Percentiles rank a stretch among this genome's conserved stretches.
Evolutionary conservation across 192 early-diverging fungal genomes (phyloP).

Genomic region (Entomortierella beljakovae): DNA sequence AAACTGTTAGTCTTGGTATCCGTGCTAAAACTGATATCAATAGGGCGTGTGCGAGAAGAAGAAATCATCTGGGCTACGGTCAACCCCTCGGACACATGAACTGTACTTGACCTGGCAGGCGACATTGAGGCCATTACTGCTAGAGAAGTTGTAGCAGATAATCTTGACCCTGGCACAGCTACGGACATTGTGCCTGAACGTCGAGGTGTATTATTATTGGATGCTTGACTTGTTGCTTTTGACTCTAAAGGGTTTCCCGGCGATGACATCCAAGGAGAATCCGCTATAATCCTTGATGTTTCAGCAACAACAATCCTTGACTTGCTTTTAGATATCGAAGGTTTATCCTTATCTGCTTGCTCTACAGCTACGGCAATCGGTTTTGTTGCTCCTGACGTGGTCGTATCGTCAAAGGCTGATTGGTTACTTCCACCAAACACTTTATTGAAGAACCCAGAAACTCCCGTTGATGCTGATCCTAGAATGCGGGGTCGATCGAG

Average conservation of each 20-base stretch:
- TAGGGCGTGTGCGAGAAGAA: slow-evolving; percentile 3
- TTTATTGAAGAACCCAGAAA: slow-evolving; percentile 51
- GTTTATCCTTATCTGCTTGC: slow-evolving; percentile 10
- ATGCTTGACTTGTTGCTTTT: neutral
- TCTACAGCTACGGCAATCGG: neutral
- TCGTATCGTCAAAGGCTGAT: neutral
- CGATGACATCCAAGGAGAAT: slow-evolving; percentile 31
- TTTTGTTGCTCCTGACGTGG: neutral
- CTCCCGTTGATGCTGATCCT: slow-evolving; percentile 26
- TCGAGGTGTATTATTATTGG: neutral
- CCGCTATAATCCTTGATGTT: slow-evolving; percentile 32
- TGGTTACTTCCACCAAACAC: slow-evolving; percentile 39
- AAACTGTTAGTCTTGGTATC: slow-evolving; percentile 2
- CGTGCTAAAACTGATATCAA: slow-evolving; percentile 39
- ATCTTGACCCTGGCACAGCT: slow-evolving; percentile 4
- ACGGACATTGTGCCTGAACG: neutral
- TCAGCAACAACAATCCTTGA: slow-evolving; percentile 26
- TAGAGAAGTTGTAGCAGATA: slow-evolving; percentile 33
- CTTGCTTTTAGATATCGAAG: slow-evolving; percentile 29
- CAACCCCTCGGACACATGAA: slow-evolving; percentile 13
- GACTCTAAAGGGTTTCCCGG: slow-evolving; percentile 7
- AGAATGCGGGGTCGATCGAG: slow-evolving; percentile 40
- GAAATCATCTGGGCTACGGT: neutral
- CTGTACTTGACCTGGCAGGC: slow-evolving; percentile 20
- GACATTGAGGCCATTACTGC: slow-evolving; percentile 36